Percentiles rank a stretch among this genome's conserved stretches.
phyloP scores from a whole-genome alignment of 192 early-diverging fungal genomes.

The Glomus cerebriforme region DNA sequence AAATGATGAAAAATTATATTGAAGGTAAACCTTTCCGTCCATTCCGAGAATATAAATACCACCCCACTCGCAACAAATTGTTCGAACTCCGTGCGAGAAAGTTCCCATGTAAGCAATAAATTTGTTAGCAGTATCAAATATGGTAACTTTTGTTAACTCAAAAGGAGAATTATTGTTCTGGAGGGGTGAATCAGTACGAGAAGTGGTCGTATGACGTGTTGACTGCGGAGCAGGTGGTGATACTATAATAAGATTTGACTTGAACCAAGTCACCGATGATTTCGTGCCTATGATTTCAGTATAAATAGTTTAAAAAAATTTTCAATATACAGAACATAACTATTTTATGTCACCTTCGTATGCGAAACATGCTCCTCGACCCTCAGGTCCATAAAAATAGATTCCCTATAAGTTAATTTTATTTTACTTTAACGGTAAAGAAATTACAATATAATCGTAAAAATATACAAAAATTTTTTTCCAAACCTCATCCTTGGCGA shows the following conservation, averaged over 20 bases:
- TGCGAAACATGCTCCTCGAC: slow-evolving; percentile 88
- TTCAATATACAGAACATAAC: slow-evolving; percentile 39
- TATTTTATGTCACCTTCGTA: slow-evolving; percentile 63
- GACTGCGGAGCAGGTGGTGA: slow-evolving; percentile 54
- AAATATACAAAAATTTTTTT: not conserved
- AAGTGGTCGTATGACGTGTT: slow-evolving; percentile 44
- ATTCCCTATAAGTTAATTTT: slow-evolving; percentile 55
- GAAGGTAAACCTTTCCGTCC: slow-evolving; percentile 61
- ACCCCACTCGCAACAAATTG: slow-evolving; percentile 87
- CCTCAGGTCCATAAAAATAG: slow-evolving; percentile 90
- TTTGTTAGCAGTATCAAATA: slow-evolving; percentile 92
- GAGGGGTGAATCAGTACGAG: slow-evolving; percentile 34
- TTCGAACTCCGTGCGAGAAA: slow-evolving; percentile 69
- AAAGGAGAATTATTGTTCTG: slow-evolving; percentile 35
- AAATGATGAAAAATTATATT: slow-evolving; percentile 5
- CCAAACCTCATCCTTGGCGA: slow-evolving; percentile 80
- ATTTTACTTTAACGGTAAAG: not conserved
- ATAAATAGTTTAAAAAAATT: slow-evolving; percentile 41
- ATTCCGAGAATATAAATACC: slow-evolving; percentile 83
- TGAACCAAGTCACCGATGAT: slow-evolving; percentile 69
- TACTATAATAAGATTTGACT: slow-evolving; percentile 74
- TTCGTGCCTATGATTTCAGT: slow-evolving; percentile 57
- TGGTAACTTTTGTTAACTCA: slow-evolving; percentile 62
- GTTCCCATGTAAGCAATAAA: slow-evolving; percentile 85
- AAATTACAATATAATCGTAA: not conserved